Evolutionary conservation across 257 asterid genomes (phyloP), one percentile per base, ranked within the genome.

Genomic region (Rubia yunnanensis): DNA sequence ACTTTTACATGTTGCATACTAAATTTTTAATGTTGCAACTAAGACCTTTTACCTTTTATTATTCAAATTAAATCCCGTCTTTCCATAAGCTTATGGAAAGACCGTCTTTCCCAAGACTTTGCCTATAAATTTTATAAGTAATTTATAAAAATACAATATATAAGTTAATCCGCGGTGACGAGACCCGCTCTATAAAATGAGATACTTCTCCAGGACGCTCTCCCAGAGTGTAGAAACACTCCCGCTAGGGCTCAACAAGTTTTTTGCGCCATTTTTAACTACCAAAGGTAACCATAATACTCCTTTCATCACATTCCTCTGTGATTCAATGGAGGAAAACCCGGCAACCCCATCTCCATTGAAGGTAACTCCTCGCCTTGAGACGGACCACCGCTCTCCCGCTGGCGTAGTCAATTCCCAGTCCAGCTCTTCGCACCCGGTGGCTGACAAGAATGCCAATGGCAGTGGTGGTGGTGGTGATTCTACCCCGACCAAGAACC

Each of bases 261-360:
- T 32, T 9, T 72, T 63, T 55, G 34, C 76, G 67, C 71, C 76
- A 64, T 39, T 71, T 35, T 64, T 48, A 49, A 48, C 60, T 2
- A 30, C 60, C 57, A 20, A 18, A 39, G 14, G 14, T 20, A 36
- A 39, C 49, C 65, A 20, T 38, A 6, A n/a, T 27, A 11, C 28
- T 6, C 49, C n/a, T n/a, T 17, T 1, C 28, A 20, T n/a, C 2
- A 26, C 26, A 10, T 13, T 63, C 9, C 4, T 15, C 41, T 23
- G 64, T 44, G 70, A 10, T 49, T 54, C 35, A 70, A 86, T 86
- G 96, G 80, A 74, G 36, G 80, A 50, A 18, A 72, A 65, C 64
- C 76, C 78, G 5, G 41, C 60, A n/a, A 72, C 73, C 7, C 75
- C 83, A 38, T 23, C 64, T 55, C 55, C 50, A 1, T 17, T 74